These are phyloP conservation scores for Saccharomyces hybrid DNA, from an alignment of 1,139 yeast genomes.

Conservation along the genomic window DNA sequence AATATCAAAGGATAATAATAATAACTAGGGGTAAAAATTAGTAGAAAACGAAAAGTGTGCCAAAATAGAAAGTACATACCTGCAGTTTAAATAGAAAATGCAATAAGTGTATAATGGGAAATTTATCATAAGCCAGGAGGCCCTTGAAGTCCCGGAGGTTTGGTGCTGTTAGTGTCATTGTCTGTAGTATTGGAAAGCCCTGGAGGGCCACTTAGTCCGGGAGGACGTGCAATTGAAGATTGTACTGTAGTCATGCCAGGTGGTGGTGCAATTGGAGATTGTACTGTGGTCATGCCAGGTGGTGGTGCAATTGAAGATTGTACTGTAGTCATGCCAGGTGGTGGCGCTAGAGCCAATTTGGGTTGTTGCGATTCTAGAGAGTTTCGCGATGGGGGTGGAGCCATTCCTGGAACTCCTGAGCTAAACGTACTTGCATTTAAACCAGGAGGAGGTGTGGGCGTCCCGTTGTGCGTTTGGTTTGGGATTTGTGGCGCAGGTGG, in stretches of 20 bases:
- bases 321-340: neutral
- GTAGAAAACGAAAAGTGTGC: neutral
- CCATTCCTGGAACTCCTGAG: neutral
- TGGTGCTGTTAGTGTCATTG: neutral
- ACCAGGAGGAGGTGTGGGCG: conserved; percentile 7
- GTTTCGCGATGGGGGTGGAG: neutral
- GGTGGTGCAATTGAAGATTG: neutral
- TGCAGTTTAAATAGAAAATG: neutral
- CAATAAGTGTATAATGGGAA: neutral
- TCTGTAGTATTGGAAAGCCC: neutral
- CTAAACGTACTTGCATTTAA: conserved; percentile 3
- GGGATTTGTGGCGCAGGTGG: neutral
- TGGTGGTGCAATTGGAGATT: neutral
- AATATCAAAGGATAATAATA: neutral
- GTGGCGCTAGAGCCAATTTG: neutral
- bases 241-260: neutral
- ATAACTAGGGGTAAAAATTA: neutral
- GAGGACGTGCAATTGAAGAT: neutral
- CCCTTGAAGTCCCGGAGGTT: neutral
- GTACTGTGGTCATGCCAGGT: neutral
- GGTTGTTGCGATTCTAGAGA: neutral
- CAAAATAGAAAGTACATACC: neutral
- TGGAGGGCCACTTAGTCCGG: neutral
- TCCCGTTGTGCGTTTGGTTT: neutral
- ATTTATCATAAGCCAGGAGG: neutral